Percentiles rank a stretch among this genome's conserved stretches.
Evolutionary conservation across 2,329 filamentous ascomycete genomes (phyloP).

Genomic region (Pseudodiploospora longispora): DNA sequence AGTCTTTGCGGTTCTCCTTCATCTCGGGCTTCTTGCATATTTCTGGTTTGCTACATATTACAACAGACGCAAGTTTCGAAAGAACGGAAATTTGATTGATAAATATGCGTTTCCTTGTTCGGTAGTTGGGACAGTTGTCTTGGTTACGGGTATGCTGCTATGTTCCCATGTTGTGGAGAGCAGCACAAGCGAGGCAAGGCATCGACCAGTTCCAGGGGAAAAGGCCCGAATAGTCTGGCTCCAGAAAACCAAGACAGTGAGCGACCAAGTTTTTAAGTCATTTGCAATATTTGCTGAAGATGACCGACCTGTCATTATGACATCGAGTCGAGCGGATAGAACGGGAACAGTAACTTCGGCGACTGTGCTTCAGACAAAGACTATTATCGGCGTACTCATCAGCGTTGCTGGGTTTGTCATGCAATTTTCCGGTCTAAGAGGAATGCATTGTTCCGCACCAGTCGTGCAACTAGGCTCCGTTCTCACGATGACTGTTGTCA

Average conservation of each 20-base stretch:
- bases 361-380: too few relatives aligned
- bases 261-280: not conserved
- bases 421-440: conserved; percentile 18
- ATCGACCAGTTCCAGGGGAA: conserved; percentile 1
- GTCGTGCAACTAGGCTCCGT: not conserved
- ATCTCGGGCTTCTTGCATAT: not conserved
- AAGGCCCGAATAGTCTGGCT: conserved; percentile 19
- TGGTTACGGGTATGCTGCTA: conserved; percentile 19
- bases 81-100: not conserved
- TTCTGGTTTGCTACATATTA: conserved; percentile 1
- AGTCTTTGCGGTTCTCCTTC: not conserved
- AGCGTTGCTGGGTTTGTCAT: conserved; percentile 17
- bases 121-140: conserved; percentile 16
- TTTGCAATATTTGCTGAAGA: not conserved
- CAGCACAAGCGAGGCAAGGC: conserved; percentile 19
- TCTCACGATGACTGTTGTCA: not conserved
- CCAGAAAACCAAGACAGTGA: conserved; percentile 10
- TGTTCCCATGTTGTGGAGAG: conserved; percentile 24
- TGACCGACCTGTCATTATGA: not conserved
- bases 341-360: too few relatives aligned
- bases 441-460: conserved; percentile 3
- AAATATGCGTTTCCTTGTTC: conserved; percentile 19
- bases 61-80: not conserved
- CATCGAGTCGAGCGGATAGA: not conserved
- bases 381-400: conserved; percentile 7